Evolutionary conservation across 306 rosid species (phyloP).

Genomic region (Rubus parviflorus): DNA sequence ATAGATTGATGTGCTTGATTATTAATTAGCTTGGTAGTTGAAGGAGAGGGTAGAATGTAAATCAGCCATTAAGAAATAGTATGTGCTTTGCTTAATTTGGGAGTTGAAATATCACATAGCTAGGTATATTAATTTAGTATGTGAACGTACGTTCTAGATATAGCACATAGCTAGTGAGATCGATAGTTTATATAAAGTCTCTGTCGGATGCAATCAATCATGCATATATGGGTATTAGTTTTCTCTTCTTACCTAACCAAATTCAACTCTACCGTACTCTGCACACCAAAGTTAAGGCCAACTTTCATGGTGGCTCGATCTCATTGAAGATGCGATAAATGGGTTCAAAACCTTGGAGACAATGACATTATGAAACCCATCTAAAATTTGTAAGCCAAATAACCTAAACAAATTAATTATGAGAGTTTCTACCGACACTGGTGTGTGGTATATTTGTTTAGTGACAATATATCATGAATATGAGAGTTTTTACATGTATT

Average conservation of each 20-base stretch:
- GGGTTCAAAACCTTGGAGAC: background rate
- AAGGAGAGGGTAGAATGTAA: background rate
- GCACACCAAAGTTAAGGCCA: conserved; percentile 5
- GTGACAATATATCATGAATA: too few relatives aligned
- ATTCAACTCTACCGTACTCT: background rate
- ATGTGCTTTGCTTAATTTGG: background rate
- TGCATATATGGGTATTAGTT: background rate
- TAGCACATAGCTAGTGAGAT: too few relatives aligned
- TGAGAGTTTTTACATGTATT: too few relatives aligned
- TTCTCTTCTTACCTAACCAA: background rate
- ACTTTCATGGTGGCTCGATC: conserved; percentile 3
- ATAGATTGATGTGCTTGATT: too few relatives aligned
- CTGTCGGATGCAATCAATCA: too few relatives aligned
- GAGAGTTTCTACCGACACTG: background rate
- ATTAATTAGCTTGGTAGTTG: background rate
- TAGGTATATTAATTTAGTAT: background rate
- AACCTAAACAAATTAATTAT: background rate
- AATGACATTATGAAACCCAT: background rate
- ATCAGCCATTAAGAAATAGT: background rate
- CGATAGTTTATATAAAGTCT: too few relatives aligned
- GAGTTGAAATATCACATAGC: conserved; percentile 4
- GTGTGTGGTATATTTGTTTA: background rate
- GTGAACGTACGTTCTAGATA: background rate
- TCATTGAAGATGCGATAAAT: background rate
- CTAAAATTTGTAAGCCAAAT: background rate